A percentile compares a stretch with the other conserved stretches of the same genome.
Conservation (phyloP, 441 rosid species). For the Populus tomentosa region DNA sequence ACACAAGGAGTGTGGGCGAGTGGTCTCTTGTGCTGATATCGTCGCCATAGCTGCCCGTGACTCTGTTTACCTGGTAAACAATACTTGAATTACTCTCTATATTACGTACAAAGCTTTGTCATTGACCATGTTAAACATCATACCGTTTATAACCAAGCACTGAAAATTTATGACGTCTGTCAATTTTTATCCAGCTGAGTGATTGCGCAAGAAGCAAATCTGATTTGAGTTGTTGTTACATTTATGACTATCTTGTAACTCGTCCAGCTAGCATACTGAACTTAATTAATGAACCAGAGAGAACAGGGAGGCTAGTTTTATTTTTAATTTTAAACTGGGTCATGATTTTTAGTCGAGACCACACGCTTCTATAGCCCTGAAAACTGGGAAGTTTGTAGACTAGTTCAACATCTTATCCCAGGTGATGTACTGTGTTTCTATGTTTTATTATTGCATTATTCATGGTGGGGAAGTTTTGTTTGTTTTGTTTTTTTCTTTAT, state of each 20-base stretch:
- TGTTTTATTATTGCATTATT: neutral
- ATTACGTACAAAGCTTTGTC: no score
- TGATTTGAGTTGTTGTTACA: no score
- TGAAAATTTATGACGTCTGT: no score
- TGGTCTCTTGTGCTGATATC: slow-evolving; percentile 77
- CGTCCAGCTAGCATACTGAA: no score
- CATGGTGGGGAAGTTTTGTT: neutral
- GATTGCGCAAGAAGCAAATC: no score
- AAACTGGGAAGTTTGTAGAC: neutral
- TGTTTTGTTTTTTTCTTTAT: no score
- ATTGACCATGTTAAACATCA: no score
- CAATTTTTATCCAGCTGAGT: no score
- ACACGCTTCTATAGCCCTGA: neutral
- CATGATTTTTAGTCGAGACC: neutral
- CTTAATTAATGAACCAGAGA: no score
- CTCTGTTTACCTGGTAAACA: slow-evolving; percentile 51
- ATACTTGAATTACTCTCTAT: neutral
- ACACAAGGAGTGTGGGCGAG: slow-evolving; percentile 52
- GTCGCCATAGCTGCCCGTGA: slow-evolving; percentile 79
- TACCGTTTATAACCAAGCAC: no score
- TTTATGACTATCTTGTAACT: no score
- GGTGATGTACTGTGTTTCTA: neutral
- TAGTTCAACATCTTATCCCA: neutral
- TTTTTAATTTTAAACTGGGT: neutral
- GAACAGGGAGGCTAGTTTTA: neutral